Evolutionary conservation across 345 rosid genomes (phyloP).

Genomic region (Crucihimalaya himalaica): DNA sequence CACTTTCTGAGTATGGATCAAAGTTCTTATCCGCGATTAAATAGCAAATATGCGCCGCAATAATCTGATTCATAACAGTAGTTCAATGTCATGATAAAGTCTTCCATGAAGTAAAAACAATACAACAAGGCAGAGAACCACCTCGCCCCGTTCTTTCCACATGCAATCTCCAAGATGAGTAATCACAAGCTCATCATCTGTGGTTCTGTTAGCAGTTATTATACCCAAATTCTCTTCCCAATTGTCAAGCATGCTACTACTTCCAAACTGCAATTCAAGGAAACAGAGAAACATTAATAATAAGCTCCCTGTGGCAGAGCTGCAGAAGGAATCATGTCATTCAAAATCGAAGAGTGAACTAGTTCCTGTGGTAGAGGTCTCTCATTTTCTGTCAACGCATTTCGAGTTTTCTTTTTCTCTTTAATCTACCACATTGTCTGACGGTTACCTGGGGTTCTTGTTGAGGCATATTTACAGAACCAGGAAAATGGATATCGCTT

Average conservation of each 20-base stretch:
- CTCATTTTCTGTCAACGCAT: background rate
- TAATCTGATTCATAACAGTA: slow-evolving; percentile 47
- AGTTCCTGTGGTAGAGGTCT: background rate
- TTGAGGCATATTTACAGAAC: slow-evolving; percentile 44
- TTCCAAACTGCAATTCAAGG: slow-evolving; percentile 50
- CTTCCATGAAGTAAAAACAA: slow-evolving; percentile 8
- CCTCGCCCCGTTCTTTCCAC: slow-evolving; percentile 99
- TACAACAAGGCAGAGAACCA: slow-evolving; percentile 37
- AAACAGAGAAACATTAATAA: slow-evolving; percentile 10
- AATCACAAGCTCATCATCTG: slow-evolving; percentile 94
- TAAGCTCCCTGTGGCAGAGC: background rate
- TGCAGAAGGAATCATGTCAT: slow-evolving; percentile 8
- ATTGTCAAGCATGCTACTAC: slow-evolving; percentile 86
- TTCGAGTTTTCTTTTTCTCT: background rate
- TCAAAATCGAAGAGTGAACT: slow-evolving; percentile 6
- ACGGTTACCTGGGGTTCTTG: slow-evolving; percentile 61
- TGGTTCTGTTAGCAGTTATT: slow-evolving; percentile 95
- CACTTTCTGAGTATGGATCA: slow-evolving; percentile 67
- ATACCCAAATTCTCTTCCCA: slow-evolving; percentile 99
- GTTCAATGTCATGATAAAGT: slow-evolving; percentile 29
- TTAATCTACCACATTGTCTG: background rate
- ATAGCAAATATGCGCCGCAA: slow-evolving; percentile 78
- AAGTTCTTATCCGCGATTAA: slow-evolving; percentile 68
- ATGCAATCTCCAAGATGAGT: slow-evolving; percentile 95
- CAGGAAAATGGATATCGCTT: slow-evolving; percentile 42